Evolutionary conservation across 768 basidiomycete genomes (phyloP), one percentile per base, ranked within the genome.

Genomic region (Rhizopogon rudus): DNA sequence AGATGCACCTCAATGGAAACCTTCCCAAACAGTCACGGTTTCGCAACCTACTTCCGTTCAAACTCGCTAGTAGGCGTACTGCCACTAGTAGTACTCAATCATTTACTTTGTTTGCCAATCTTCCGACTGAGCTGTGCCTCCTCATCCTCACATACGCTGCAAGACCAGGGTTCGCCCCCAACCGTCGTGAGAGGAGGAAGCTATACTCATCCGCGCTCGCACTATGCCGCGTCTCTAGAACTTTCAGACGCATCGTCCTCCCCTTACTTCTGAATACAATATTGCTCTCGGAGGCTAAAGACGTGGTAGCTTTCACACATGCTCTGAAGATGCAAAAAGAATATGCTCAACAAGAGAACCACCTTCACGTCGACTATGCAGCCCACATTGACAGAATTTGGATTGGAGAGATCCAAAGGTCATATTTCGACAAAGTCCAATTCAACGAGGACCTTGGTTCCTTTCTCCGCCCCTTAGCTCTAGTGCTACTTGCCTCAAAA

Each of bases 211-310:
- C 65, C 16, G 70, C 70, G 5, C 43, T 65, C 25, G 54, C 69
- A 6, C 64, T 78, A 12, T 65, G 70, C 33, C 60, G 54, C 16
- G 74, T 75, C 14, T 77, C 73, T 7, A 62, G 61, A 42, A 50
- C 51, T 25, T 44, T 75, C 25, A 69, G 74, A 12, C 64, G 58
- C n/a, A 61, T 60, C 25, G 60, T 67, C 28, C 75, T 78, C 70
- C 73, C 69, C 40, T 57, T 65, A 52, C 65, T 78, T 48, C 67
- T 77, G 12, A 66, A 72, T 53, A 75, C 71, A 13, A 71, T 78
- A 5, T 53, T 74, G 25, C 66, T 77, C 33, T 53, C 60, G 42
- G 10, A 33, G 8, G 31, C 31, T 33, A 33, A 33, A 9, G 16
- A 46, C 29, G 0, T 46, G n/a, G 31, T 1, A 17, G 17, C n/a